phyloP scores from a whole-genome alignment of 805 yeast species.

The Candida jianshihensis region DNA sequence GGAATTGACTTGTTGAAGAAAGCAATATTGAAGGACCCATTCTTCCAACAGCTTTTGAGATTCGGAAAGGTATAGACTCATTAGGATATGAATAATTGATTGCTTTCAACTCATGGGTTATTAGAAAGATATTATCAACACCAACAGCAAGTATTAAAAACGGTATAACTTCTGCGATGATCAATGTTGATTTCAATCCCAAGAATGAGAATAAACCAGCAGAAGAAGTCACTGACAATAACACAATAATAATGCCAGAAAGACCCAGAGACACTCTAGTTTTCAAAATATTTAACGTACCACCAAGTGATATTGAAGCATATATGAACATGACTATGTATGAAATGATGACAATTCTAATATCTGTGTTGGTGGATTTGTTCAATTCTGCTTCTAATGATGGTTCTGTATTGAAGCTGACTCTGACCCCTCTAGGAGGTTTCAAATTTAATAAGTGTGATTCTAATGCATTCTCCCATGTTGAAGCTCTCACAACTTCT shows the following conservation, averaged over 20 bases:
- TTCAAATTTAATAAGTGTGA: constrained; percentile 38
- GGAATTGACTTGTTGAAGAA: constrained; percentile 71
- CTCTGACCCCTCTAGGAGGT: constrained; percentile 48
- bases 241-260: constrained; percentile 76
- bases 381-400: constrained; percentile 82
- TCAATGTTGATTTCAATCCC: constrained; percentile 82
- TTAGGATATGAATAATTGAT: constrained; percentile 41
- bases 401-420: constrained; percentile 75
- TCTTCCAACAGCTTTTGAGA: constrained; percentile 57
- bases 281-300: constrained; percentile 34
- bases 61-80: constrained; percentile 47
- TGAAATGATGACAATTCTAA: constrained; percentile 61
- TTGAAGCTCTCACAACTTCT: constrained; percentile 29
- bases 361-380: constrained; percentile 75
- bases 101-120: constrained; percentile 69
- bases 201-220: constrained; percentile 72
- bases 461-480: constrained; percentile 73
- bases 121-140: constrained; percentile 86
- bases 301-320: constrained; percentile 72
- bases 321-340: constrained; percentile 83
- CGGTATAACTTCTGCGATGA: constrained; percentile 95
- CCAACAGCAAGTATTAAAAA: constrained; percentile 90
- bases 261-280: constrained; percentile 75
- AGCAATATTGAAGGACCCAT: constrained; percentile 85
- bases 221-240: constrained; percentile 73